phyloP scores from a whole-genome alignment of 2,329 filamentous ascomycete genomes.

The Hypoxylon sp. region DNA sequence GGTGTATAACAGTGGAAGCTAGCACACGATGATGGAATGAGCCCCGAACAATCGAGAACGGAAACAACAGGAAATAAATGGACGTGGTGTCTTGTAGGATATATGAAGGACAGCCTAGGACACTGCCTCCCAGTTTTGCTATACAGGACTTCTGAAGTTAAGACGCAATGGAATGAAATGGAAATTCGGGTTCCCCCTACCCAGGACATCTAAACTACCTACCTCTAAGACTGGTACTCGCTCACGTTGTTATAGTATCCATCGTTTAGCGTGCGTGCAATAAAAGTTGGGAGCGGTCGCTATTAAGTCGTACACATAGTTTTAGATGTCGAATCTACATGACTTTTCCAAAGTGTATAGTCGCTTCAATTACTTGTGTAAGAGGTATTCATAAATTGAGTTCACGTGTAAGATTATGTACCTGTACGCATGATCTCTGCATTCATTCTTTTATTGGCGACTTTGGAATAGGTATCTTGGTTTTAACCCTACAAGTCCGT shows the following conservation, averaged over 20 bases:
- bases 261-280: conserved; percentile 30
- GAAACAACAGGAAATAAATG: neutral
- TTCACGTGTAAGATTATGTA: neutral
- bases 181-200: conserved; percentile 5
- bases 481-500: conserved; percentile 17
- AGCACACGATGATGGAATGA: neutral
- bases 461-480: conserved; percentile 28
- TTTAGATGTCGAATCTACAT: neutral
- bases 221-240: neutral
- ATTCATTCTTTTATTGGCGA: conserved; percentile 16
- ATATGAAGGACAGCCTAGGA: neutral
- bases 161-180: conserved; percentile 1
- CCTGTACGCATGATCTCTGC: neutral
- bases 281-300: conserved; percentile 34
- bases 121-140: neutral
- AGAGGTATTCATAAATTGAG: neutral
- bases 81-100: neutral
- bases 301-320: conserved; percentile 13
- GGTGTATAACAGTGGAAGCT: conserved; percentile 1
- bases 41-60: neutral
- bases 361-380: neutral
- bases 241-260: conserved; percentile 14
- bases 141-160: neutral
- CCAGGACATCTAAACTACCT: neutral
- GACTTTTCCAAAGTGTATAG: neutral